Conservation (phyloP, 192 early-diverging fungal species). For the Geranomyces variabilis region DNA sequence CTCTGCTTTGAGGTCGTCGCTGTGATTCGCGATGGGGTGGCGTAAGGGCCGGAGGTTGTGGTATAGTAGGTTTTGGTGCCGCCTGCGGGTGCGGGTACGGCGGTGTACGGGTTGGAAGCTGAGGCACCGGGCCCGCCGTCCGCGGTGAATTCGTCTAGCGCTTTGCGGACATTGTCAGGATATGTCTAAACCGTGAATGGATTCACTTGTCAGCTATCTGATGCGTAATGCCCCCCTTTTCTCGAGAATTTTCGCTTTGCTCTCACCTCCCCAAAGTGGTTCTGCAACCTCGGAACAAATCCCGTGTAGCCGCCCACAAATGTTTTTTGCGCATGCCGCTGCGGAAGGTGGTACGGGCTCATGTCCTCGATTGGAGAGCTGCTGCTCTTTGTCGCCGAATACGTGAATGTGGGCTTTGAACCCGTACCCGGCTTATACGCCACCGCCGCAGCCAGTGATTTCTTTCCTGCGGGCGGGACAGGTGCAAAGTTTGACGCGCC, state of each 20-base stretch:
- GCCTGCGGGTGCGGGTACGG: not conserved
- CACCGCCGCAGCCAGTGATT: not conserved
- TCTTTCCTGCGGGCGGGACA: conserved; percentile 12
- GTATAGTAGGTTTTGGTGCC: conserved; percentile 2
- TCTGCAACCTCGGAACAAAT: conserved; percentile 60
- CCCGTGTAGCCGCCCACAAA: conserved; percentile 63
- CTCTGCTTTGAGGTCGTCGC: not conserved
- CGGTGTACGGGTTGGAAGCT: conserved; percentile 37
- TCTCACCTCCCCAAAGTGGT: conserved; percentile 64
- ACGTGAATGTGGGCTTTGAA: conserved; percentile 43
- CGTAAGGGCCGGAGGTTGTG: not conserved
- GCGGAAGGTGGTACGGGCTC: conserved; percentile 56
- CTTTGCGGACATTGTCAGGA: conserved; percentile 53
- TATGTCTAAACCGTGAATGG: conserved; percentile 51
- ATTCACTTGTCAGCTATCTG: too few relatives aligned
- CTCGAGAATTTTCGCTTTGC: not conserved
- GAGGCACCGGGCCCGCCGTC: not conserved
- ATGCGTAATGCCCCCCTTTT: too few relatives aligned
- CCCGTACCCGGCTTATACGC: not conserved
- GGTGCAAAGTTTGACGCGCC: conserved; percentile 26
- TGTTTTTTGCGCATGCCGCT: conserved; percentile 54
- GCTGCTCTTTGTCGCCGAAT: conserved; percentile 30
- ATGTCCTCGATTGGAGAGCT: conserved; percentile 48
- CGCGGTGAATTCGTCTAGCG: conserved; percentile 56
- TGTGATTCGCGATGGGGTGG: not conserved